Base-by-base conservation (phyloP, 176 grass and related monocot species). In the Cymbopogon citratus region DNA sequence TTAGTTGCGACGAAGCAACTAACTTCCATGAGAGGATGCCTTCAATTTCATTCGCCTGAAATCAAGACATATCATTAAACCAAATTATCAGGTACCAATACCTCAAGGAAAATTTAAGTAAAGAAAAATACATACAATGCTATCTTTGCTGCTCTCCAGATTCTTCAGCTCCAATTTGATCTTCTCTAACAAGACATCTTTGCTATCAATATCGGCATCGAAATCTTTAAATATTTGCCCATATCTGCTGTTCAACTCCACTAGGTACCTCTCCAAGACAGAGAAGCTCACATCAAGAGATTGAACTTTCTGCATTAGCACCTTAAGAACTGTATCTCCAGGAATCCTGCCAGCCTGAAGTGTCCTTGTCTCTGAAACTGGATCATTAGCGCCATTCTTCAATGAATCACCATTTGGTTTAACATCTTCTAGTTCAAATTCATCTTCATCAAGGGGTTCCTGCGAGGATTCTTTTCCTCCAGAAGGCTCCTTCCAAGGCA, bases 151-250 rank as follows among this genome's bases (percentile, higher is more conserved):
- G 48, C 18, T 85, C 86, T 90, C 85, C 77, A 99, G 87, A 80
- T 71, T 74, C 80, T 90, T 91, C 49, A 99, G 65, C 80, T 99
- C 97, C 12, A 49, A 44, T 84, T 86, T 91, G 13, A 96, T 90
- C 69, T 90, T 90, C 69, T 93, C 83, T 84, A 96, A 29, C 9
- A 96, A 19, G 16, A 68, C 70, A 88, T 99, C 89, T 40, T 91
- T 91, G 39, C 46, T 88, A 59, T 85, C 83, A 38, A 99, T 99
- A 59, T 99, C 97, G 85, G 85, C 87, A 85, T 95, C 97, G 23
- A 99, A 93, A 78, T 96, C 97, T 59, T 95, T 91, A 73, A 99
- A 99, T n/a, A 99, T 99, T 80, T 90, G 89, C 15, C 97, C 85
- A 15, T 99, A 99, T 84, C 97, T 89, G 70, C 73, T 93, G 87